phyloP scores from a whole-genome alignment of 305 asterid species.

The Rubia occidens region DNA sequence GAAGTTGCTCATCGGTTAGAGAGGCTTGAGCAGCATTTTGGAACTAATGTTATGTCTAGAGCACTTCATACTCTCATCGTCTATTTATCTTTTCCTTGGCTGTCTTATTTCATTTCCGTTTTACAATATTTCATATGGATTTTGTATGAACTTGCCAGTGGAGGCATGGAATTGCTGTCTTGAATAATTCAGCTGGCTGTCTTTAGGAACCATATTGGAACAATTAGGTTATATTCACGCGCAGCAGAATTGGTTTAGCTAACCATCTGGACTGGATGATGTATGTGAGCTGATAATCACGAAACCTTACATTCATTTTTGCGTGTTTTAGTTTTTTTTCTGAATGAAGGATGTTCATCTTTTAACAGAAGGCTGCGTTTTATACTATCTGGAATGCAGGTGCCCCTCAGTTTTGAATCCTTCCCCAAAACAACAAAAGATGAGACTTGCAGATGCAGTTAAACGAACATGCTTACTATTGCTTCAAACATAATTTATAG shows the following conservation, averaged over 20 bases:
- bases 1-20: conserved; percentile 39
- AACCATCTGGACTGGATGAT: background rate
- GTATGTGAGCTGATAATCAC: background rate
- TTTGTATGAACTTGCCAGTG: conserved; percentile 11
- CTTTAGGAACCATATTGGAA: conserved; percentile 7
- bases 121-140: conserved; percentile 8
- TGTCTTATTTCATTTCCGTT: background rate
- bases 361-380: background rate
- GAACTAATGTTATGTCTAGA: conserved; percentile 3
- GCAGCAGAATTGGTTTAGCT: background rate
- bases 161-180: conserved; percentile 14
- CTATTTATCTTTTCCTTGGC: background rate
- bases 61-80: background rate
- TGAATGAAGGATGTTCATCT: background rate
- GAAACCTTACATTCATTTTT: background rate
- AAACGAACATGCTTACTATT: too few relatives aligned
- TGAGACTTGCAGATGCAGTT: background rate
- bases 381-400: background rate
- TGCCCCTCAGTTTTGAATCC: background rate
- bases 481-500: too few relatives aligned
- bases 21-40: background rate
- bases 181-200: conserved; percentile 19
- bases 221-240: conserved; percentile 5
- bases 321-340: background rate
- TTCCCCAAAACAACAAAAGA: background rate